These are phyloP conservation scores for Magnusiomyces ingens DNA, from an alignment of 1,139 yeast genomes.

Conservation along the genomic window DNA sequence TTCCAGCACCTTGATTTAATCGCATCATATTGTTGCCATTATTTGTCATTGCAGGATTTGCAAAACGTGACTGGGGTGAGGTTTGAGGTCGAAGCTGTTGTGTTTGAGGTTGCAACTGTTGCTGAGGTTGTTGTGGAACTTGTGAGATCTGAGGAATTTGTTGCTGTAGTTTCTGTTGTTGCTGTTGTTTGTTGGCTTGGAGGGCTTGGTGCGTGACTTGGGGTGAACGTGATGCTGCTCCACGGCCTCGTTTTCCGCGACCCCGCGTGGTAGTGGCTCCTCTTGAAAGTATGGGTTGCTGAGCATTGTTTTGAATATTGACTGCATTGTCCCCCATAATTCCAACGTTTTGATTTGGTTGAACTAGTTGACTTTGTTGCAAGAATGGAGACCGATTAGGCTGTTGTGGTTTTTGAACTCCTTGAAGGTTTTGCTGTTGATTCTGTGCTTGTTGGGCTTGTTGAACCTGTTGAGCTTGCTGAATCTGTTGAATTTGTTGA, in stretches of 20 bases:
- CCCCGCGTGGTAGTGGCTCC: background rate
- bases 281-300: background rate
- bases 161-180: background rate
- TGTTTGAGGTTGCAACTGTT: background rate
- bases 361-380: background rate
- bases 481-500: background rate
- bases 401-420: constrained; percentile 6
- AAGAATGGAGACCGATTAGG: constrained; percentile 4
- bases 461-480: constrained; percentile 2
- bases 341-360: background rate
- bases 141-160: background rate
- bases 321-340: background rate
- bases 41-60: background rate
- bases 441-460: constrained; percentile 2
- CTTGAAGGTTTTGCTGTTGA: background rate
- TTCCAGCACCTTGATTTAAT: too few relatives aligned
- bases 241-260: constrained; percentile 5
- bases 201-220: constrained; percentile 2
- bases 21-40: background rate
- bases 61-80: background rate
- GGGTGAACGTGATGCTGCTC: constrained; percentile 1
- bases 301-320: background rate
- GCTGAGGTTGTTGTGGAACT: background rate
- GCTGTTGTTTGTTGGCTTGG: constrained; percentile 1
- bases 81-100: background rate